Percentiles rank a stretch among this genome's conserved stretches.
Evolutionary conservation across 257 asterid species (phyloP).

Genomic region (Solanum pimpinellifolium): DNA sequence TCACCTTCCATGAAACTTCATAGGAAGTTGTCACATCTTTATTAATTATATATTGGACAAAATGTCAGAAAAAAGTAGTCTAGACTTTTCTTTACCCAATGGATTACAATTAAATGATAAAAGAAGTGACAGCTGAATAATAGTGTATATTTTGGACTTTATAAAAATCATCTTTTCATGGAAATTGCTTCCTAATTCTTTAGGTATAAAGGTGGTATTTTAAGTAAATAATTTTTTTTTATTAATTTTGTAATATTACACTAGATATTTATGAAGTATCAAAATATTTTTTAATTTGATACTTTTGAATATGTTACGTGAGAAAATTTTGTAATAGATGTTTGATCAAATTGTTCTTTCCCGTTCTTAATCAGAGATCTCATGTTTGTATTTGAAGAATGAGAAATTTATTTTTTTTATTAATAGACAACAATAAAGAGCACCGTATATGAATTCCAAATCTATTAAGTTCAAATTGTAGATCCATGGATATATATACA

Average conservation of each 20-base stretch:
- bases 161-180: not conserved
- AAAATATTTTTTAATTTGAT: not conserved
- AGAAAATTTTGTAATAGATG: not conserved
- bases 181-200: not conserved
- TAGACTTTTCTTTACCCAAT: not conserved
- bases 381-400: not conserved
- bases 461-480: not conserved
- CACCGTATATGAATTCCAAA: not conserved
- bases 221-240: not conserved
- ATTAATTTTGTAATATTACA: no score
- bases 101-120: not conserved
- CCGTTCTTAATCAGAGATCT: not conserved
- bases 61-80: not conserved
- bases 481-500: not conserved
- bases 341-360: not conserved
- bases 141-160: not conserved
- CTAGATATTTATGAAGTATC: not conserved
- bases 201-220: not conserved
- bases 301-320: not conserved
- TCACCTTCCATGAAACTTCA: not conserved
- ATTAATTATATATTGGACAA: not conserved
- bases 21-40: not conserved
- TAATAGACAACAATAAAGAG: not conserved
- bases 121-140: not conserved
- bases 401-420: not conserved